A percentile compares a stretch with the other conserved stretches of the same genome.
These are phyloP conservation scores for Gentiana straminea DNA, from an alignment of 257 asterid species.

Conservation along the genomic window DNA sequence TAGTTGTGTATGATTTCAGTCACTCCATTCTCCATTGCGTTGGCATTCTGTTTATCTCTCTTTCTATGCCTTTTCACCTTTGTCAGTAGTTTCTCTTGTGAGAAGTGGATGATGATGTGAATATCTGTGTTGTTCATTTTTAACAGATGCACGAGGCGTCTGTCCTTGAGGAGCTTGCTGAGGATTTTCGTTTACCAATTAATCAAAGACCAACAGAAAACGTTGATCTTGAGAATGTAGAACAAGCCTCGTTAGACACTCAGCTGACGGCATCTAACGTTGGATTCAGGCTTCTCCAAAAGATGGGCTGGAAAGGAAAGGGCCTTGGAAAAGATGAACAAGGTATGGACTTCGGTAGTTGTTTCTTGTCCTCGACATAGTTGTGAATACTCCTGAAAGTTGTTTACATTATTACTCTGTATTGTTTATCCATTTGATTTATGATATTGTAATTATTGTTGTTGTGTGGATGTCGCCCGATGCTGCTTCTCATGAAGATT, in stretches of 20 bases:
- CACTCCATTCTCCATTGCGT: neutral
- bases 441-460: too few species aligned
- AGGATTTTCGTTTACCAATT: conserved; percentile 84
- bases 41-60: too few species aligned
- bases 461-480: too few species aligned
- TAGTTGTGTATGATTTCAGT: neutral
- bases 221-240: conserved; percentile 81
- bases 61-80: neutral
- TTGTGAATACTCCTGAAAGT: too few species aligned
- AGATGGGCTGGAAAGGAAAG: conserved; percentile 99
- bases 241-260: conserved; percentile 87
- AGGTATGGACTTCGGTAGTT: conserved; percentile 33
- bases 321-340: conserved; percentile 97
- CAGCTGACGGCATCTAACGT: conserved; percentile 70
- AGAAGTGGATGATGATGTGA: neutral
- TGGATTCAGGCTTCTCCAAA: conserved; percentile 91
- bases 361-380: too few species aligned
- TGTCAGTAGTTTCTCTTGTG: neutral
- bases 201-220: conserved; percentile 78
- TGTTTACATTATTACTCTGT: too few species aligned
- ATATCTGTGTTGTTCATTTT: conserved; percentile 1
- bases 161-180: conserved; percentile 83
- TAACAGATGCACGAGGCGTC: conserved; percentile 53
- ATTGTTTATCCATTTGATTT: too few species aligned
- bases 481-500: neutral